Evolutionary conservation across 805 yeast species (phyloP), one percentile per base, ranked within the genome.

Genomic region (Kodamaea nitidulidarum): DNA sequence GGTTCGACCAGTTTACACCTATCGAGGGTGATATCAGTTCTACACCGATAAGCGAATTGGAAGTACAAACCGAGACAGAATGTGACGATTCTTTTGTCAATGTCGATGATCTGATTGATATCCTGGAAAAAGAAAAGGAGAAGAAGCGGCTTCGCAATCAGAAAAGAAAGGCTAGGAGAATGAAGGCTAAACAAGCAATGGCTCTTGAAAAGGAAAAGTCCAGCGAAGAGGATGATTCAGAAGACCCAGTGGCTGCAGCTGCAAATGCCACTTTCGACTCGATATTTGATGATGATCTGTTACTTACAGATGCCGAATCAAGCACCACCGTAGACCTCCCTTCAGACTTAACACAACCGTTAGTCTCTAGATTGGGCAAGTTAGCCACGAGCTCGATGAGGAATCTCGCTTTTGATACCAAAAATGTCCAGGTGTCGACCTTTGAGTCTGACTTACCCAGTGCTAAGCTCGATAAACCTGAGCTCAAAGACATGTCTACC

Each of bases 121-220:
- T 28, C 12, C 32, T 42, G 16, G 47, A 43, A 8, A 40, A 35
- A 4, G 48, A 49, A 21, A 43, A 43, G 30, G 51, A 45, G 25
- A 51, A 44, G 34, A 50, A 40, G 31, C 36, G 44, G 18, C 15
- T 36, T 30, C 46, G 43, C 24, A 51, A 52, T 34, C 41, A 27
- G 31, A 51, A 50, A 32, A 39, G 54, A 30, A 41, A 41, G 27
- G 49, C 50, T 26, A 42, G 56, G 40, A 47, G 55, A 42, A 35
- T 32, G 9, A 32, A 36, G 10, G 40, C 44, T 4, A 35, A 38
- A 35, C 28, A 27, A 12, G 38, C 38, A 7, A 33, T 28, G 14
- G 33, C 41, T 6, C 32, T 8, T 12, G 32, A 30, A 16, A 30
- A 30, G 21, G 20, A 16, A 20, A 38, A 32, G 21, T 12, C 32